Percentiles rank a stretch among this genome's conserved stretches.
Evolutionary conservation across 176 grass and related monocot genomes (phyloP).

Genomic region (Oropetium thomaeum): DNA sequence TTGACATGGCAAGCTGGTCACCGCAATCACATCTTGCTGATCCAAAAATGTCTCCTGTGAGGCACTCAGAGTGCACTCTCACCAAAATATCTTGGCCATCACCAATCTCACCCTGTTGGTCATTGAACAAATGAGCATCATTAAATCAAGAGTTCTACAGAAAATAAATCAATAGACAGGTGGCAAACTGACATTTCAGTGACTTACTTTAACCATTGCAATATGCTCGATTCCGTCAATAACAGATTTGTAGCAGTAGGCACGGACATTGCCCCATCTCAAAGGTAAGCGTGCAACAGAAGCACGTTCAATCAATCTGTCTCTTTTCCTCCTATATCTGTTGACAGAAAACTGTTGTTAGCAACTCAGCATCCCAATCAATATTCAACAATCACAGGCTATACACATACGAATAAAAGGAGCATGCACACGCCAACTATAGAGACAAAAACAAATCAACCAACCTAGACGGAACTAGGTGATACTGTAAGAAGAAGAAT

Average conservation of each 20-base stretch:
- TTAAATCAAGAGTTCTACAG: slow-evolving; percentile 8
- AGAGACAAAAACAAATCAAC: background rate
- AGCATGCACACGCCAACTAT: background rate
- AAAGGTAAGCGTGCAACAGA: slow-evolving; percentile 81
- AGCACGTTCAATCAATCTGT: slow-evolving; percentile 68
- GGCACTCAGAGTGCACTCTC: slow-evolving; percentile 75
- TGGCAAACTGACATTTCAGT: background rate
- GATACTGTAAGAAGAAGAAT: background rate
- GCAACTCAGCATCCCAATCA: slow-evolving; percentile 14
- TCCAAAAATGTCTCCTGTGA: slow-evolving; percentile 81
- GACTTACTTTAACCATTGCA: slow-evolving; percentile 88
- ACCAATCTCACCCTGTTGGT: slow-evolving; percentile 66
- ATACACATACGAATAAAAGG: background rate
- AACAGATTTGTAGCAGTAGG: slow-evolving; percentile 88
- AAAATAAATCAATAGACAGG: background rate
- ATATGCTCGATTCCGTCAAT: slow-evolving; percentile 98
- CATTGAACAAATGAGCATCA: background rate
- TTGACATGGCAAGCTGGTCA: slow-evolving; percentile 68
- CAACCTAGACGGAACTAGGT: background rate
- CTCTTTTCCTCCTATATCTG: slow-evolving; percentile 99
- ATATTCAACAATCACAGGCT: background rate
- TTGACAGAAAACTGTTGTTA: slow-evolving; percentile 32
- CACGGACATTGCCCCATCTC: slow-evolving; percentile 79
- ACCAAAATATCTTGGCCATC: slow-evolving; percentile 79
- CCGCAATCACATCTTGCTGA: slow-evolving; percentile 78